phyloP scores from a whole-genome alignment of 805 yeast species.

The Jamesozyma piceae region DNA sequence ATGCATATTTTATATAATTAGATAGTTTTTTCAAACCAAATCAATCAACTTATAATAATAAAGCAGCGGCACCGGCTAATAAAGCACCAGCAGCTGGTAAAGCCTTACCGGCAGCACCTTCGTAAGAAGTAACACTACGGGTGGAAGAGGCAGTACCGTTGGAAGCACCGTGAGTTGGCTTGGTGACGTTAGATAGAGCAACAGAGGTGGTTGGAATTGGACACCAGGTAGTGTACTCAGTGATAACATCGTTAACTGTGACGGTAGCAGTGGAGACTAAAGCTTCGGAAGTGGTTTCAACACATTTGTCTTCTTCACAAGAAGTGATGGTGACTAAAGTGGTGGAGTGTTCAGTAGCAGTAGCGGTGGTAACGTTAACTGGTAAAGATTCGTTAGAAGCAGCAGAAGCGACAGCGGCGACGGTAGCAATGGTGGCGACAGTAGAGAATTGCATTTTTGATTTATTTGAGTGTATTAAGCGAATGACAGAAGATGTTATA shows the following conservation, averaged over 20 bases:
- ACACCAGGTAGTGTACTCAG: conserved; percentile 32
- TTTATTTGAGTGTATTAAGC: conserved; percentile 9
- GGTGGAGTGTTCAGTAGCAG: conserved; percentile 21
- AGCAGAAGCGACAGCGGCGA: conserved; percentile 23
- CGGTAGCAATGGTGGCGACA: conserved; percentile 30
- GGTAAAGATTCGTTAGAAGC: too few relatives aligned
- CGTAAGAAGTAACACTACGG: conserved; percentile 25
- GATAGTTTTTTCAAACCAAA: too few relatives aligned
- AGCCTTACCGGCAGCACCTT: conserved; percentile 38
- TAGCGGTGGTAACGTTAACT: conserved; percentile 16
- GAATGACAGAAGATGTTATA: conserved; percentile 21
- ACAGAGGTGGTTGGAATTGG: conserved; percentile 20
- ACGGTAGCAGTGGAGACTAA: conserved; percentile 31
- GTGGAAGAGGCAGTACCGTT: conserved; percentile 5
- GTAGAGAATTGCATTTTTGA: conserved; percentile 34
- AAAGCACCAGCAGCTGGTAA: conserved; percentile 42
- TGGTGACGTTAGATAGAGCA: neutral
- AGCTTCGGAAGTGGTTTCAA: conserved; percentile 29
- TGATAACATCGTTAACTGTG: conserved; percentile 29
- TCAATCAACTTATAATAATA: conserved; percentile 34
- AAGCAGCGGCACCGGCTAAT: conserved; percentile 42
- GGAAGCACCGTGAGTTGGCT: neutral
- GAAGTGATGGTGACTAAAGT: conserved; percentile 33
- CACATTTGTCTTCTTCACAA: conserved; percentile 28
- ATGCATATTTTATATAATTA: too few relatives aligned